Conservation (phyloP, 2,329 filamentous ascomycete species). For the Venturia asperata region DNA sequence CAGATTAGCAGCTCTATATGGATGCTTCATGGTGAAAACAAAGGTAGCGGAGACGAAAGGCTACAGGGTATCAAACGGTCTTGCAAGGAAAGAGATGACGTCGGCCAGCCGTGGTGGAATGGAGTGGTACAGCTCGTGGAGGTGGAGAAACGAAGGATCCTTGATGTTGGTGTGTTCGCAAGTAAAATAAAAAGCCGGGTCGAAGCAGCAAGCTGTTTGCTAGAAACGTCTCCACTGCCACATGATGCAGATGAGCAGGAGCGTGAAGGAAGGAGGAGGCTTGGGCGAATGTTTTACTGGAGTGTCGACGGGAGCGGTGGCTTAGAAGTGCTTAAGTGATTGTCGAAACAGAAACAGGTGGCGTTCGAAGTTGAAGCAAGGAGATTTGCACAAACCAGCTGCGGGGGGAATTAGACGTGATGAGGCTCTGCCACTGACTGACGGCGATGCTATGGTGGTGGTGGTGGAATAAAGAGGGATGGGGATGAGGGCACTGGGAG, state of each 20-base stretch:
- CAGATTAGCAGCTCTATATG: conserved; percentile 12
- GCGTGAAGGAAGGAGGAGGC: not conserved
- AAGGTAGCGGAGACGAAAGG: not conserved
- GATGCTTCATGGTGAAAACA: conserved; percentile 11
- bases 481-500: no score
- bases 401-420: not conserved
- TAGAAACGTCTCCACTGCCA: not conserved
- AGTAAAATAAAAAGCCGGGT: not conserved
- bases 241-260: not conserved
- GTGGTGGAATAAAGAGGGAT: no score
- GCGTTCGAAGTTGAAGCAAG: not conserved
- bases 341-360: not conserved
- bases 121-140: not conserved
- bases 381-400: not conserved
- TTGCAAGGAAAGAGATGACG: not conserved
- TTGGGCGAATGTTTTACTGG: not conserved
- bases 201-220: not conserved
- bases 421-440: not conserved
- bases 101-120: not conserved
- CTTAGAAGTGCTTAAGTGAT: not conserved
- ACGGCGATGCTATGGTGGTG: no score
- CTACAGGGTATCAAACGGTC: conserved; percentile 16
- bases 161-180: not conserved
- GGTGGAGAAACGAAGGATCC: not conserved
- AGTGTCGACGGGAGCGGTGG: not conserved